These are phyloP conservation scores for Endothia cerciana DNA, from an alignment of 2,329 filamentous ascomycete genomes.

Conservation along the genomic window DNA sequence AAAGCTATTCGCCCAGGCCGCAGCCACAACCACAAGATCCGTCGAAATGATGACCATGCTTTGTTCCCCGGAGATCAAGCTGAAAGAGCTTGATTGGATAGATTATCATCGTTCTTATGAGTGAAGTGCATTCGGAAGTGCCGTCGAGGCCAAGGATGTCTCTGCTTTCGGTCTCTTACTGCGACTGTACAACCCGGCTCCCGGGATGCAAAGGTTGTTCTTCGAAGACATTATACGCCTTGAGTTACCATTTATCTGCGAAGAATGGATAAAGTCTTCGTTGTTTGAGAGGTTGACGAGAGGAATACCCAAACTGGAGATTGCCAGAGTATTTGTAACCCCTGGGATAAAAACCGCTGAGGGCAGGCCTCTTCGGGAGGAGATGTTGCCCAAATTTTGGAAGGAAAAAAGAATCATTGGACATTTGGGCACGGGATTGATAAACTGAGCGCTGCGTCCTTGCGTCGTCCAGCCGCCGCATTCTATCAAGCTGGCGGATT, in stretches of 20 bases:
- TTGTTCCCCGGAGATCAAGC: no score
- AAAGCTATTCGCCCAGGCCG: neutral
- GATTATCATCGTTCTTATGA: no score
- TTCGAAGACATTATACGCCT: rapidly evolving
- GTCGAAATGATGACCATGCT: neutral
- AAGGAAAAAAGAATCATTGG: neutral
- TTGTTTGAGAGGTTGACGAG: no score
- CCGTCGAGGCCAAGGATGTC: neutral
- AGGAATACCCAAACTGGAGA: no score
- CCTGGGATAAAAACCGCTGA: no score
- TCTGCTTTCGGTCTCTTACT: neutral
- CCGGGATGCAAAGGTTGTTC: no score
- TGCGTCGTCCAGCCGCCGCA: neutral
- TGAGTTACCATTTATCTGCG: neutral
- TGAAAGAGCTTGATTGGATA: no score
- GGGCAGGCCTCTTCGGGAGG: neutral
- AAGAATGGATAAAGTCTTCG: neutral
- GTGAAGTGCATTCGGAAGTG: no score
- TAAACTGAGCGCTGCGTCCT: no score
- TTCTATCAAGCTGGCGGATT: neutral
- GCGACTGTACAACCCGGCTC: no score
- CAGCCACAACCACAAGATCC: neutral
- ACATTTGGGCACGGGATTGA: no score
- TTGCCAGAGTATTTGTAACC: no score
- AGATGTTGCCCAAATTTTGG: neutral